A percentile compares a stretch with the other conserved stretches of the same genome.
Evolutionary conservation across 2,329 filamentous ascomycete species (phyloP).

Genomic region (Xylaria sp.): DNA sequence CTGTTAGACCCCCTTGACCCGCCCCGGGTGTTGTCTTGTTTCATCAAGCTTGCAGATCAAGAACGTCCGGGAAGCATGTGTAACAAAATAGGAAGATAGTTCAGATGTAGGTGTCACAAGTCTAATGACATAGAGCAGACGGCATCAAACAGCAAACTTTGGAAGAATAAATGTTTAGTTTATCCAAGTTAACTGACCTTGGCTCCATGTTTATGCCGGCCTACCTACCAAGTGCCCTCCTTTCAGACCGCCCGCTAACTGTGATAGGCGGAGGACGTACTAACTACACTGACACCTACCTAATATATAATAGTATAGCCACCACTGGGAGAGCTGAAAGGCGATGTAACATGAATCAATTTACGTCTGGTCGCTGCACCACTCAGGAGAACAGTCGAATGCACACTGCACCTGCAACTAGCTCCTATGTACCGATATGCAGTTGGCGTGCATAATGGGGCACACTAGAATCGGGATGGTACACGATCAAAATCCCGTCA

Average conservation of each 20-base stretch:
- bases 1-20: not conserved
- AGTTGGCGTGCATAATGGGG: not conserved
- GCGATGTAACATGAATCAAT: constrained; percentile 26
- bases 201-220: not conserved
- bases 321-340: constrained; percentile 30
- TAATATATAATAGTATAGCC: not conserved
- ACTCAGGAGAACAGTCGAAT: constrained; percentile 24
- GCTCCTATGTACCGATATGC: not conserved
- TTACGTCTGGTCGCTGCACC: constrained; percentile 26
- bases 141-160: not conserved
- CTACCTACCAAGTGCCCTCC: not conserved
- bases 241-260: constrained; percentile 7
- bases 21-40: not conserved
- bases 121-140: constrained; percentile 6
- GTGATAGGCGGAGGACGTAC: not conserved
- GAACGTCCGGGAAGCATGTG: not conserved
- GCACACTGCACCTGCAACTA: constrained; percentile 7
- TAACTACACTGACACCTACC: too few relatives aligned
- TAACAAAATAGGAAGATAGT: not conserved
- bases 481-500: not conserved
- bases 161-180: not conserved
- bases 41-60: not conserved
- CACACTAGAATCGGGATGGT: constrained; percentile 3
- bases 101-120: not conserved
- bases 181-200: not conserved